These are phyloP conservation scores for Monilinia vaccinii-corymbosi DNA, from an alignment of 2,329 filamentous ascomycete genomes.

Conservation along the genomic window DNA sequence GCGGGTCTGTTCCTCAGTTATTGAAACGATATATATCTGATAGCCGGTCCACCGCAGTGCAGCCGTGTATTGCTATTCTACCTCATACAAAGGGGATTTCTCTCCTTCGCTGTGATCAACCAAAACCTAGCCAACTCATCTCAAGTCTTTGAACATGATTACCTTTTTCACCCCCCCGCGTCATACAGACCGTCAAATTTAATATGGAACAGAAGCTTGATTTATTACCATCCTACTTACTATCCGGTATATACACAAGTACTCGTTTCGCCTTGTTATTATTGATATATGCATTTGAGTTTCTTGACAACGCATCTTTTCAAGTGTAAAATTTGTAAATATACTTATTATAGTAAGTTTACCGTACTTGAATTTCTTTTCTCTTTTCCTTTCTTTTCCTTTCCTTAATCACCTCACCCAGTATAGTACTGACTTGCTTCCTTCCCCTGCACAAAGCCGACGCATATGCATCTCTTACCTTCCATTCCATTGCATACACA, in stretches of 20 bases:
- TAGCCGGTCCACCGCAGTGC: slow-evolving; percentile 4
- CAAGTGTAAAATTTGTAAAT: neutral
- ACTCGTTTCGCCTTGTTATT: neutral
- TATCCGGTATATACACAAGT: no score
- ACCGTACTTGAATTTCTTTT: neutral
- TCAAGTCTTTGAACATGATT: neutral
- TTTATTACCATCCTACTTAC: no score
- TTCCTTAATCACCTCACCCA: neutral
- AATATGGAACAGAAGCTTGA: neutral
- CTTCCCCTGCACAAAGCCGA: slow-evolving; percentile 3
- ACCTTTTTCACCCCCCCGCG: neutral
- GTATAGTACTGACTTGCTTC: neutral
- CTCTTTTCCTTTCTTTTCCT: neutral
- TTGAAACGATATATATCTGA: neutral
- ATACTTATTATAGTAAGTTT: neutral
- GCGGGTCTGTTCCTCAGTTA: neutral
- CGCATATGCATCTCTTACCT: neutral
- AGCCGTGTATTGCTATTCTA: no score
- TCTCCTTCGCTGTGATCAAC: neutral
- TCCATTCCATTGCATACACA: neutral
- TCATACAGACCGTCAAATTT: neutral
- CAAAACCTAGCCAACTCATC: neutral
- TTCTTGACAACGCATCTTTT: neutral
- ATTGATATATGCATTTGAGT: neutral
- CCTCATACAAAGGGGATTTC: no score